Conservation (phyloP, 495 filamentous ascomycete genomes). For the Penicillium daleae region DNA sequence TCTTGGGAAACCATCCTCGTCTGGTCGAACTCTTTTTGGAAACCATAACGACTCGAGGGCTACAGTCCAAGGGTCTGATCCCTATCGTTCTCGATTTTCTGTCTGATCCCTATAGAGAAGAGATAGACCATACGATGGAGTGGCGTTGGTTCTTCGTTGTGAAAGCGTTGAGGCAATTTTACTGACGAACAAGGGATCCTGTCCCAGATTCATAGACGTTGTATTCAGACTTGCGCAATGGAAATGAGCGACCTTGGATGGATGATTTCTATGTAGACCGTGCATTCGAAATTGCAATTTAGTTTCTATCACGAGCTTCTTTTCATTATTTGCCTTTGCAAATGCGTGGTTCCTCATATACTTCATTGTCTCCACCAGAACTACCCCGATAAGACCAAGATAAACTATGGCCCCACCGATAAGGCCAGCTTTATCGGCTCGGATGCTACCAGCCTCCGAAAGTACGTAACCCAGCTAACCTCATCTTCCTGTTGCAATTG, state of each 20-base stretch:
- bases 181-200: neutral
- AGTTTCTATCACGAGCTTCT: neutral
- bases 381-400: neutral
- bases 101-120: too few relatives aligned
- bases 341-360: neutral
- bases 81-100: too few relatives aligned
- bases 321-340: too few relatives aligned
- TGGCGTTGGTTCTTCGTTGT: neutral
- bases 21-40: too few relatives aligned
- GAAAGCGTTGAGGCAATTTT: neutral
- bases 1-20: too few relatives aligned
- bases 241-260: too few relatives aligned
- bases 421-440: constrained; percentile 12
- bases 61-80: too few relatives aligned
- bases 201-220: neutral
- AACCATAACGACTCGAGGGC: too few relatives aligned
- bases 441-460: constrained; percentile 12
- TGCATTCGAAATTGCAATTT: neutral
- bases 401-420: neutral
- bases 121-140: neutral
- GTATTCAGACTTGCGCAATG: too few relatives aligned
- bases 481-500: neutral
- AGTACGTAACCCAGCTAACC: constrained; percentile 10
- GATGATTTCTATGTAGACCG: too few relatives aligned
- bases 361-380: neutral